These are phyloP conservation scores for Emergomyces orientalis DNA, from an alignment of 2,329 filamentous ascomycete genomes.

Conservation along the genomic window DNA sequence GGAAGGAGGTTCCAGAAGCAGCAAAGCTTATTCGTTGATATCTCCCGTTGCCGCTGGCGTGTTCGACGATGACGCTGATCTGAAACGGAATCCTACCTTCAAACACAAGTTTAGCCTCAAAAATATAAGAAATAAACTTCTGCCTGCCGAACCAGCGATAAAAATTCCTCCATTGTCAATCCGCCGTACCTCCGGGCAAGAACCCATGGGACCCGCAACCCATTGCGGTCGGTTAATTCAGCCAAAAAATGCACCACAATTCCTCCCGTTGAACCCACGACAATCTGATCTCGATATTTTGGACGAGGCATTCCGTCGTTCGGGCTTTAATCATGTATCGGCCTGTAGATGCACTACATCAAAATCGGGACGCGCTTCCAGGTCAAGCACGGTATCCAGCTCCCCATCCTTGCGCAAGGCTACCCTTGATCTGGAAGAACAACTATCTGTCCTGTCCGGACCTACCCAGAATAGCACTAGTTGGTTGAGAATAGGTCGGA, in stretches of 20 bases:
- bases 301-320: constrained; percentile 21
- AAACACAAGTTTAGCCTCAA: constrained; percentile 20
- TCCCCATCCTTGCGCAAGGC: constrained; percentile 23
- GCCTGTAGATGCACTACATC: background rate
- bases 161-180: constrained; percentile 23
- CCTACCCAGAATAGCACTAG: background rate
- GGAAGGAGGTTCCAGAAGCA: background rate
- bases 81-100: constrained; percentile 14
- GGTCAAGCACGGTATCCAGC: background rate
- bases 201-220: constrained; percentile 1
- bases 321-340: constrained; percentile 8
- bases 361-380: background rate
- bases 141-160: constrained; percentile 31
- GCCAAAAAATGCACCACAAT: constrained; percentile 1
- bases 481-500: background rate
- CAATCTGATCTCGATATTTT: constrained; percentile 20
- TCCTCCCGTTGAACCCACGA: constrained; percentile 16
- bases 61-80: constrained; percentile 26
- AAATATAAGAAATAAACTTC: constrained; percentile 32
- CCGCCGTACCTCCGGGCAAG: constrained; percentile 16
- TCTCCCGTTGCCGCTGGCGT: constrained; percentile 20
- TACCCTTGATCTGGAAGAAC: constrained; percentile 29
- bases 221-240: constrained; percentile 6
- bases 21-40: constrained; percentile 18
- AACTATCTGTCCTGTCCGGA: constrained; percentile 22